Conservation (phyloP, 2,329 filamentous ascomycete genomes). For the Aspergillus jensenii region DNA sequence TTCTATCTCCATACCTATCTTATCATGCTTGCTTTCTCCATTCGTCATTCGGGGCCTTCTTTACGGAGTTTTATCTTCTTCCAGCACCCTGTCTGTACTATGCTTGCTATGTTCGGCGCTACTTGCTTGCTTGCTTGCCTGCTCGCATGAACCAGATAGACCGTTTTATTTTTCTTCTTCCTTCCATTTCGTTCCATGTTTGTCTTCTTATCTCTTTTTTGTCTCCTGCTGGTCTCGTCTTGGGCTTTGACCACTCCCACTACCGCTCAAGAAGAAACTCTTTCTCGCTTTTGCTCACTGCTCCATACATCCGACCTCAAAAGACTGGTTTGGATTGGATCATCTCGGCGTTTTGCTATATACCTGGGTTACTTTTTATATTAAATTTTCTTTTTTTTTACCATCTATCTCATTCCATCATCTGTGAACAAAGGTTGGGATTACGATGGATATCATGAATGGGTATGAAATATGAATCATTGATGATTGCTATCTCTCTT, state of each 20-base stretch:
- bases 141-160: conserved; percentile 7
- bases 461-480: not conserved
- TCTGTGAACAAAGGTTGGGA: conserved; percentile 5
- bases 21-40: not conserved
- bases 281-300: not conserved
- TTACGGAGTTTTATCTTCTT: not conserved
- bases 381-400: not conserved
- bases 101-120: conserved; percentile 6
- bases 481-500: not conserved
- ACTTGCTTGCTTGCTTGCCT: not conserved
- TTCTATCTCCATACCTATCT: not conserved
- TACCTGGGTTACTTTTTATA: conserved; percentile 12
- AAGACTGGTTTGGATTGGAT: not conserved
- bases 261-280: not conserved
- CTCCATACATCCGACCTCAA: not conserved
- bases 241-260: not conserved
- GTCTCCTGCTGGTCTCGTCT: not conserved
- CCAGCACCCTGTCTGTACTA: conserved; percentile 1
- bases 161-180: not conserved
- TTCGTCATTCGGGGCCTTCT: not conserved
- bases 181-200: not conserved
- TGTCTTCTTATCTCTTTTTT: not conserved
- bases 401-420: too few species aligned
- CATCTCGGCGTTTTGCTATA: conserved; percentile 13
- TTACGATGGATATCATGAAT: conserved; percentile 3